Conservation (phyloP, 306 rosid genomes). For the Oemleria cerasiformis region DNA sequence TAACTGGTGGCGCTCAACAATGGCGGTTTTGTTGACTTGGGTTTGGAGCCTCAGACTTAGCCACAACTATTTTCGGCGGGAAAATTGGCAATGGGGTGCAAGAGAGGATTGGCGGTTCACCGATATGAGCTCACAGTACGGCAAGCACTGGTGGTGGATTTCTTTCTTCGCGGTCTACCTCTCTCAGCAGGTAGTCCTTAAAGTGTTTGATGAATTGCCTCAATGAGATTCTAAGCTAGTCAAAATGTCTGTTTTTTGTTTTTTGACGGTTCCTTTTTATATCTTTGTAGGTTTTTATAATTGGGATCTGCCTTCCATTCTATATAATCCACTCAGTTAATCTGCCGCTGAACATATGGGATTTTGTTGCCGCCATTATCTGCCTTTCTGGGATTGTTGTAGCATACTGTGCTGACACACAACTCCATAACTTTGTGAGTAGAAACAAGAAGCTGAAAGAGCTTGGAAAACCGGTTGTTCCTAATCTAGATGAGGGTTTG, state of each 20-base stretch:
- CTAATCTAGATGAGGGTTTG: slow-evolving; percentile 65
- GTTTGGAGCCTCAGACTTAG: slow-evolving; percentile 73
- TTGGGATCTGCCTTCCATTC: slow-evolving; percentile 70
- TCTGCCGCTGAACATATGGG: slow-evolving; percentile 58
- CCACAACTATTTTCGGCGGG: slow-evolving; percentile 88
- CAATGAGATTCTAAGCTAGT: slow-evolving; percentile 10
- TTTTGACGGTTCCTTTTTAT: not conserved
- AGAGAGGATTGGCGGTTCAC: slow-evolving; percentile 96
- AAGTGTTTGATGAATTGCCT: slow-evolving; percentile 33
- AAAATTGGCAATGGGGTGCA: slow-evolving; percentile 87
- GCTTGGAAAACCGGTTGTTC: slow-evolving; percentile 46
- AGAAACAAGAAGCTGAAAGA: slow-evolving; percentile 54
- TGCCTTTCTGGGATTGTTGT: slow-evolving; percentile 58
- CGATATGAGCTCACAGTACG: slow-evolving; percentile 68
- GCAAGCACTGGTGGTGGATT: slow-evolving; percentile 84
- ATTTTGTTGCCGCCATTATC: slow-evolving; percentile 50
- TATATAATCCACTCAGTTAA: slow-evolving; percentile 60
- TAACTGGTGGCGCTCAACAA: slow-evolving; percentile 65
- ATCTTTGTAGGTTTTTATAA: slow-evolving; percentile 58
- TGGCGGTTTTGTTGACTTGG: slow-evolving; percentile 61
- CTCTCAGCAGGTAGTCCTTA: slow-evolving; percentile 65
- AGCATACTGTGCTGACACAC: slow-evolving; percentile 85
- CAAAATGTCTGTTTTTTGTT: slow-evolving; percentile 14
- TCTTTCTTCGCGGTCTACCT: slow-evolving; percentile 80
- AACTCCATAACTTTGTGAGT: slow-evolving; percentile 60